Evolutionary conservation across 768 basidiomycete species (phyloP).

Genomic region (Naganishia vishniacii): DNA sequence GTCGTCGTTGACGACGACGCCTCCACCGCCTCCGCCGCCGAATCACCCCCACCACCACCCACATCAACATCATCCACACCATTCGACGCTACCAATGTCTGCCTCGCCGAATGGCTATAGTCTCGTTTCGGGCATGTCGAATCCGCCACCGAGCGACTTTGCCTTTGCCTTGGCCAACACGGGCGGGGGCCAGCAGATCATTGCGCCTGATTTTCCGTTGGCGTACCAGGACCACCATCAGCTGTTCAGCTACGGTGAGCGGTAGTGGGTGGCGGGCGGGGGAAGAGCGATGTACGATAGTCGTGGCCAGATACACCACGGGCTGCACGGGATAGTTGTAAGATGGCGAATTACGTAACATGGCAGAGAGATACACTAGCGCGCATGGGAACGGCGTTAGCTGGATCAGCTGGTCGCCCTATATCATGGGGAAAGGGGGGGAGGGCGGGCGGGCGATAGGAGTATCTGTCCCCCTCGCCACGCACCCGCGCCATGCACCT

Average conservation of each 20-base stretch:
- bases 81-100: not conserved
- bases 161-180: slow-evolving; percentile 12
- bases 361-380: too few relatives aligned
- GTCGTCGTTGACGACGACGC: too few relatives aligned
- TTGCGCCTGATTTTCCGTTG: slow-evolving; percentile 5
- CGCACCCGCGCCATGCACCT: slow-evolving; percentile 20
- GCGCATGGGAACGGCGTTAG: not conserved
- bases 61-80: slow-evolving; percentile 5
- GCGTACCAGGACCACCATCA: slow-evolving; percentile 19
- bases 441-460: too few relatives aligned
- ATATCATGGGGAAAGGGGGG: too few relatives aligned
- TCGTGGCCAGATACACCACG: too few relatives aligned
- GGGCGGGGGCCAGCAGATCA: slow-evolving; percentile 5
- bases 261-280: not conserved
- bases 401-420: not conserved
- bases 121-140: slow-evolving; percentile 11
- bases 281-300: too few relatives aligned
- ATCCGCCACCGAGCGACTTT: slow-evolving; percentile 14
- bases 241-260: slow-evolving; percentile 15
- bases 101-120: slow-evolving; percentile 12
- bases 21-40: too few relatives aligned
- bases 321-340: not conserved
- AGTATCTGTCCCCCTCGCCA: too few relatives aligned
- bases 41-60: too few relatives aligned
- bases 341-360: not conserved